Evolutionary conservation across 2,329 filamentous ascomycete genomes (phyloP), one percentile per base, ranked within the genome.

Genomic region (Sporothrix euskadiensis): DNA sequence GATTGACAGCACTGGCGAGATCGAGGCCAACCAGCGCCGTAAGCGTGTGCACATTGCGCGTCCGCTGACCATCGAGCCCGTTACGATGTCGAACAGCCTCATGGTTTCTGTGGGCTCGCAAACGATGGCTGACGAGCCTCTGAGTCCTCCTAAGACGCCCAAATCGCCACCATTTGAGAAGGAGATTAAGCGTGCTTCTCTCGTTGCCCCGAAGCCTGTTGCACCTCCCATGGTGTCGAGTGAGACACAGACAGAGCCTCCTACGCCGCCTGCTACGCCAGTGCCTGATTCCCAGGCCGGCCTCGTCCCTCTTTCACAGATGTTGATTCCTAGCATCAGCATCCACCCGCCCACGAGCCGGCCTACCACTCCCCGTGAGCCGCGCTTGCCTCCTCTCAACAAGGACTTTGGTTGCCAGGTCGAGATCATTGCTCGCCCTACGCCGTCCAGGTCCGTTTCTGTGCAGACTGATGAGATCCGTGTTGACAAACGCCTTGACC

Each of bases 391-490:
- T 41, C 94, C 94, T 71, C 90, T 94, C 73, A 89, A 89, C 75
- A 98, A 94, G 80, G 94, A 94, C 81, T 90, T 92, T 76, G 90
- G 90, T 22, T 95, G 92, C 78, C 96, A 99, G 81, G 94, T 94
- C 35, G 86, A 86, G 52, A 84, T 89, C 68, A 84, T 89, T 68
- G 81, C 85, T 12, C 78, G 84, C 49, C 78, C 84, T 22, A 84
- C 85, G 76, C 84, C 83, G 56, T 90, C 86, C 73, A 85, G 82
- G 63, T 89, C 88, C 2, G 87, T 80, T 12, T 80, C 81, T 2
- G 83, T 94, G 73, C 96, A 99, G 83, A 99, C 96, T 0, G 94
- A 98, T 77, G 92, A 93, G 74, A 98, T 98, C 73, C 89, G 93
- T 72, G 88, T 97, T 6, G 94, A 97, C 79, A 89, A 89, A 82